Base-by-base conservation (phyloP, 306 rosid genomes). In the Pterocarpus macrocarpus region DNA sequence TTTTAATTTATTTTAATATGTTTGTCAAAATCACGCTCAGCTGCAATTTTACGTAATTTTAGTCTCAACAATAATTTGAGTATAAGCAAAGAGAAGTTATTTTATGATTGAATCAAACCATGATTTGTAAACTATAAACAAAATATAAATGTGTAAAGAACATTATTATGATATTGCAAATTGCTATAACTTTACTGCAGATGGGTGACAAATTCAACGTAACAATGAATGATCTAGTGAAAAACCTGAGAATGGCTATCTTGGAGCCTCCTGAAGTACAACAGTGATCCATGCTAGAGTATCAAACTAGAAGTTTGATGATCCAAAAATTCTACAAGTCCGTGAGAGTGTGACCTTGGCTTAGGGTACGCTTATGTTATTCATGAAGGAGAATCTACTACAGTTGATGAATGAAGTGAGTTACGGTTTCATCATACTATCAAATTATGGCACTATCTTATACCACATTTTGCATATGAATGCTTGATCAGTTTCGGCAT, bases 191-290 rank as follows among this genome's bases (percentile, higher is more conserved):
- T 47, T 45, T 55, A 15, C 12, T 50, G 76, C 76, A 82, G 85
- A 76, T 82, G 44, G 85, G 71, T 15, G 81, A 82, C 49, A 64
- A 82, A 69, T 63, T 59, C 81, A 76, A 39, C 50, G 10, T 69
- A 30, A 55, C 78, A 50, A 55, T 61, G 39, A 39, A 61, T 56
- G 85, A 82, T 58, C 50, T 82, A n/a, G 85, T 82, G 78, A 76
- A 69, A 59, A 82, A 69, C 33, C 41, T 82, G 73, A 82, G 85
- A 52, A 4, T 11, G 14, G 41, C 32, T 45, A 71, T 82, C 66
- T 69, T 76, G 81, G 63, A 76, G 33, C n/a, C 81, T 30, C 56
- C 62, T 74, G 73, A 61, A n/a, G 33, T 8, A 47, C 53, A 44
- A 47, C 50, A 75, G 59, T 72, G 59, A 71, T 72, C 38, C 58